A percentile compares a stretch with the other conserved stretches of the same genome.
Evolutionary conservation across 1,284 basidiomycete genomes (phyloP).

Genomic region (Sanghuangporus weigelae): DNA sequence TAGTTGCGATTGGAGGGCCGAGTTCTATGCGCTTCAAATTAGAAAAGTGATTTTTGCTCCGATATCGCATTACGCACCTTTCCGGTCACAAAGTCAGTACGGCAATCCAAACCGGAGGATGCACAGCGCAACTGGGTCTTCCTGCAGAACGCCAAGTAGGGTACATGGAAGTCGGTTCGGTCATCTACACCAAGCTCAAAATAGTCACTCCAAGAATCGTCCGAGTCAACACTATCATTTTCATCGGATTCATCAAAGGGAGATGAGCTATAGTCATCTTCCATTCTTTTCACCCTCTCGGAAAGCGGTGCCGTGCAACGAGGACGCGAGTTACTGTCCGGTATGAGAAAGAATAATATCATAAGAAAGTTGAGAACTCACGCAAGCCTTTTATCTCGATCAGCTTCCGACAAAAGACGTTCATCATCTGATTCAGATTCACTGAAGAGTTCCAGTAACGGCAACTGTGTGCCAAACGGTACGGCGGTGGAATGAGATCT

Average conservation of each 20-base stretch:
- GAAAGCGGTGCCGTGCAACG: conserved; percentile 9
- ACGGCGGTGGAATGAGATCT: background rate
- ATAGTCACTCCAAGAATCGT: conserved; percentile 42
- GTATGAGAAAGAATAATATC: background rate
- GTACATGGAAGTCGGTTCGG: background rate
- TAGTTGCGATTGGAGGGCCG: background rate
- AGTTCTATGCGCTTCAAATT: background rate
- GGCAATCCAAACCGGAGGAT: background rate
- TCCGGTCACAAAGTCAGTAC: background rate
- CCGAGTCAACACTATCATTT: conserved; percentile 47
- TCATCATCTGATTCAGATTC: conserved; percentile 63
- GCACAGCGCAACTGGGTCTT: background rate
- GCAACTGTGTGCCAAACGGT: background rate
- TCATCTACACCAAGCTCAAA: conserved; percentile 32
- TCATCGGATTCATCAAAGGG: conserved; percentile 76
- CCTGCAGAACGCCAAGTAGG: conserved; percentile 5
- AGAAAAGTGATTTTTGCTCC: background rate
- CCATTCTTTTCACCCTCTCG: conserved; percentile 21
- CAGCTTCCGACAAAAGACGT: conserved; percentile 53
- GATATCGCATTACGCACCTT: background rate
- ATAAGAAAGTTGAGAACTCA: conserved; percentile 28
- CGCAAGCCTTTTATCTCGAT: conserved; percentile 64
- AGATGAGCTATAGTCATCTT: conserved; percentile 51
- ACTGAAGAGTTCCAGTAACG: background rate
- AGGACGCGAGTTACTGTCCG: conserved; percentile 7